Evolutionary conservation across 2,329 filamentous ascomycete genomes (phyloP).

Genomic region (Xylariaceae sp.): DNA sequence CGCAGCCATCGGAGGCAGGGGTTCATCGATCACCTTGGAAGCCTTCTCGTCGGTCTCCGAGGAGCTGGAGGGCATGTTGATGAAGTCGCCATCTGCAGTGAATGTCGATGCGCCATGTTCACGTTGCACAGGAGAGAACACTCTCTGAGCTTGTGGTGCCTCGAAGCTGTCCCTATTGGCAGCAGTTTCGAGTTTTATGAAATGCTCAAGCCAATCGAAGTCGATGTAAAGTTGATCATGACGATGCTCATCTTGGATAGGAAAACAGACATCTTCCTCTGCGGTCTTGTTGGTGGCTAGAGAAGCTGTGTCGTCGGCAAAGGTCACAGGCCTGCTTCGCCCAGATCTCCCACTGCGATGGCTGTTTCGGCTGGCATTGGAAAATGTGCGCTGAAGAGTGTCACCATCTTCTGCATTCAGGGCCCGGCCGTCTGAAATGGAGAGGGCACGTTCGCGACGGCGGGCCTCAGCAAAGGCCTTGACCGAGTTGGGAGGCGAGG

Average conservation of each 20-base stretch:
- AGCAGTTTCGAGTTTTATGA: constrained; percentile 64
- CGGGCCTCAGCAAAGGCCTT: constrained; percentile 94
- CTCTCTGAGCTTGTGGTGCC: constrained; percentile 43
- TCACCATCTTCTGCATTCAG: constrained; percentile 45
- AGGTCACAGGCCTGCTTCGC: constrained; percentile 53
- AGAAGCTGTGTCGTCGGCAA: constrained; percentile 61
- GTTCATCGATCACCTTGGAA: constrained; percentile 27
- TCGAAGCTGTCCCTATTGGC: constrained; percentile 50
- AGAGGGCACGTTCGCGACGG: constrained; percentile 73
- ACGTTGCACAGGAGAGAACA: constrained; percentile 62
- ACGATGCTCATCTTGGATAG: constrained; percentile 63
- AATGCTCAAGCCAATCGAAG: constrained; percentile 91
- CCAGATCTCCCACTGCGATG: constrained; percentile 41
- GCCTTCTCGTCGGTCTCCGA: constrained; percentile 49
- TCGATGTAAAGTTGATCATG: constrained; percentile 82
- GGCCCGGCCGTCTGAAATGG: constrained; percentile 46
- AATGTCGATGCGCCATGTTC: constrained; percentile 37
- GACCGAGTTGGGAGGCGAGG: constrained; percentile 92
- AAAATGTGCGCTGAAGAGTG: constrained; percentile 67
- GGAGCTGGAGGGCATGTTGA: constrained; percentile 50
- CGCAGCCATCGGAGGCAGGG: constrained; percentile 8
- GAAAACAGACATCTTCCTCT: constrained; percentile 88
- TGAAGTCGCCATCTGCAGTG: constrained; percentile 56
- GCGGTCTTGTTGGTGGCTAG: constrained; percentile 66
- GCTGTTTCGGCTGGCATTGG: constrained; percentile 64